A percentile compares a stretch with the other conserved stretches of the same genome.
Conservation (phyloP, 1,139 yeast genomes). For the Candida tropicalis region DNA sequence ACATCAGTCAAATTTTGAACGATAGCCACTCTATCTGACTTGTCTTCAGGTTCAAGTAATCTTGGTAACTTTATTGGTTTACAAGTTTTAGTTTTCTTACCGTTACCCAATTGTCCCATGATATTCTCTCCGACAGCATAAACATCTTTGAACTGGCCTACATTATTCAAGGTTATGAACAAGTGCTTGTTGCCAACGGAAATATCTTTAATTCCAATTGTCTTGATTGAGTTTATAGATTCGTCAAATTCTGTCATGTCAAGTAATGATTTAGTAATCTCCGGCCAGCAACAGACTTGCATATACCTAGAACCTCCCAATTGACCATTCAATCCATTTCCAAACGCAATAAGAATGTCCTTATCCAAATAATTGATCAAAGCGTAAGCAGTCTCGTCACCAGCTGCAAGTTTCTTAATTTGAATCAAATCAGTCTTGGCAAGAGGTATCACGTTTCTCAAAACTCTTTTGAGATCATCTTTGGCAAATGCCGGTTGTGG, state of each 20-base stretch:
- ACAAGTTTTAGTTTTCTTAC: constrained; percentile 62
- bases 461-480: constrained; percentile 24
- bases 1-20: constrained; percentile 35
- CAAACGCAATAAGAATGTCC: constrained; percentile 61
- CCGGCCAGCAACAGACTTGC: constrained; percentile 74
- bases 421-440: constrained; percentile 38
- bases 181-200: constrained; percentile 68
- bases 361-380: constrained; percentile 34
- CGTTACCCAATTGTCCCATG: constrained; percentile 82
- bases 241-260: constrained; percentile 49
- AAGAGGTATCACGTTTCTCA: constrained; percentile 28
- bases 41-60: constrained; percentile 57
- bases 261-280: constrained; percentile 54
- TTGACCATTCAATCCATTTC: constrained; percentile 88
- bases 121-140: constrained; percentile 84
- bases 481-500: constrained; percentile 56
- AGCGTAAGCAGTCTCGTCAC: constrained; percentile 68
- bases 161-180: constrained; percentile 58
- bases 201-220: constrained; percentile 54
- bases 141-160: constrained; percentile 53
- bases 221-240: constrained; percentile 27
- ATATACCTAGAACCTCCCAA: constrained; percentile 76
- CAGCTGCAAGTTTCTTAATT: constrained; percentile 61
- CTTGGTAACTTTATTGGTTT: constrained; percentile 59
- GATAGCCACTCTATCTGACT: constrained; percentile 22